phyloP scores from a whole-genome alignment of 2,329 filamentous ascomycete species.

The Pestalotiopsis sp. region DNA sequence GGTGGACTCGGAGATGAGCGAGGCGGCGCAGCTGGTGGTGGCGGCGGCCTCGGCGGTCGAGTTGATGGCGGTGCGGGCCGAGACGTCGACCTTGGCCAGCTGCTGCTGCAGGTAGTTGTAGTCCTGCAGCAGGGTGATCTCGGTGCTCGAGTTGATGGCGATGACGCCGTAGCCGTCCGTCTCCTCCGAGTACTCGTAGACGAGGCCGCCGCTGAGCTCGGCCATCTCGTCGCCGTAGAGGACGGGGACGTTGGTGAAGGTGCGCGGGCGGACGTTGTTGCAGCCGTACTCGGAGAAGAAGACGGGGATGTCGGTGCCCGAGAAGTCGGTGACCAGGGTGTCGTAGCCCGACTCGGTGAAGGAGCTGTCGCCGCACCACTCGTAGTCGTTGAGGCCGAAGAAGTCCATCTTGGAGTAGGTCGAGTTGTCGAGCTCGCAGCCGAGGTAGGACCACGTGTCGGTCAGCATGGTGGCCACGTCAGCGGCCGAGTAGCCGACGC shows the following conservation, averaged over 20 bases:
- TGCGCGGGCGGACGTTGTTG: conserved; percentile 66
- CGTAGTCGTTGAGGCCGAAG: conserved; percentile 75
- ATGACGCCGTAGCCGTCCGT: conserved; percentile 65
- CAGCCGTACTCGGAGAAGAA: conserved; percentile 81
- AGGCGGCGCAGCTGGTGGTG: conserved; percentile 63
- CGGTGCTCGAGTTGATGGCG: conserved; percentile 54
- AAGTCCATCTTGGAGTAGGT: conserved; percentile 62
- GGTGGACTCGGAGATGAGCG: conserved; percentile 63
- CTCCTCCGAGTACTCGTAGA: conserved; percentile 78
- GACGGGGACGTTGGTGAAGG: conserved; percentile 72
- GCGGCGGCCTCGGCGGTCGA: conserved; percentile 46
- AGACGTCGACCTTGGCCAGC: conserved; percentile 36
- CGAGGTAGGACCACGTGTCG: conserved; percentile 73
- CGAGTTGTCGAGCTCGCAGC: conserved; percentile 60
- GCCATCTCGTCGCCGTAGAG: conserved; percentile 63
- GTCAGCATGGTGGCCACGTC: conserved; percentile 71
- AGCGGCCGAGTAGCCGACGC: conserved; percentile 77
- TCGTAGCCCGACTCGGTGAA: conserved; percentile 63
- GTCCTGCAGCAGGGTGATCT: conserved; percentile 23
- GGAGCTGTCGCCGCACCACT: conserved; percentile 67
- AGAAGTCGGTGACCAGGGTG: conserved; percentile 63
- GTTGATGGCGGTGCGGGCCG: conserved; percentile 65
- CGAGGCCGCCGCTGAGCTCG: conserved; percentile 71
- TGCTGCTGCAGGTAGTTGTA: conserved; percentile 9
- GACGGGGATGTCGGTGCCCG: conserved; percentile 65